These are phyloP conservation scores for Wickerhamiella alocasiicola DNA, from an alignment of 805 yeast genomes.

Conservation along the genomic window DNA sequence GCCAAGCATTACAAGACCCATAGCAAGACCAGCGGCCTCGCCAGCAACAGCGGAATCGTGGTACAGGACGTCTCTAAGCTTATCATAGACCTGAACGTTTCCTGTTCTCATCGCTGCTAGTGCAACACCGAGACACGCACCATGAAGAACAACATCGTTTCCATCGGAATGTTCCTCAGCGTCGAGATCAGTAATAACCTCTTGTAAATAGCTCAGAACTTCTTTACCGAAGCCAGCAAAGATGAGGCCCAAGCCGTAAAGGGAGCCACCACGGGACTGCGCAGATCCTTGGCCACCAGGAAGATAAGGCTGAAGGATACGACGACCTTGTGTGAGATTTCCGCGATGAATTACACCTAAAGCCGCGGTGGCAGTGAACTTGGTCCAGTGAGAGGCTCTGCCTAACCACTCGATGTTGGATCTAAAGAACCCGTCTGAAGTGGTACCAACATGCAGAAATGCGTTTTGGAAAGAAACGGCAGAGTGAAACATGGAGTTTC, in stretches of 20 bases:
- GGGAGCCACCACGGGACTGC: slow-evolving; percentile 90
- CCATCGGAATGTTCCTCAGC: slow-evolving; percentile 27
- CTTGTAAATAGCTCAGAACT: slow-evolving; percentile 57
- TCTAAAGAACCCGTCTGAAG: slow-evolving; percentile 85
- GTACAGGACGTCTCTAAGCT: slow-evolving; percentile 68
- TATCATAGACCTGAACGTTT: slow-evolving; percentile 61
- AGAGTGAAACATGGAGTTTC: slow-evolving; percentile 87
- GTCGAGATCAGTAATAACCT: slow-evolving; percentile 44
- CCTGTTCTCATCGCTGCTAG: slow-evolving; percentile 93
- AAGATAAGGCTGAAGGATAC: slow-evolving; percentile 76
- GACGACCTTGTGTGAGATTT: slow-evolving; percentile 78
- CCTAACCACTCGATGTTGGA: slow-evolving; percentile 91
- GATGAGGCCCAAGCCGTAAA: slow-evolving; percentile 83
- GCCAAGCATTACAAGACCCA: slow-evolving; percentile 94
- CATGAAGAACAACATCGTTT: slow-evolving; percentile 80
- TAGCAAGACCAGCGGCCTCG: slow-evolving; percentile 90
- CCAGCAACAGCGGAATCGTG: slow-evolving; percentile 90
- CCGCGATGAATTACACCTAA: slow-evolving; percentile 95
- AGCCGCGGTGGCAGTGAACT: slow-evolving; percentile 95
- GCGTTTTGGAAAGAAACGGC: slow-evolving; percentile 94
- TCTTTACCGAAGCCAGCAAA: slow-evolving; percentile 95
- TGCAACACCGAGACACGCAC: slow-evolving; percentile 91
- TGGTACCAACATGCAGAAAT: slow-evolving; percentile 89
- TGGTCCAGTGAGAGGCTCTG: slow-evolving; percentile 97
- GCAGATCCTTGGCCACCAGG: slow-evolving; percentile 71